Percentiles rank a stretch among this genome's conserved stretches.
phyloP scores from a whole-genome alignment of 768 basidiomycete genomes.

The Suillus tomentosus region DNA sequence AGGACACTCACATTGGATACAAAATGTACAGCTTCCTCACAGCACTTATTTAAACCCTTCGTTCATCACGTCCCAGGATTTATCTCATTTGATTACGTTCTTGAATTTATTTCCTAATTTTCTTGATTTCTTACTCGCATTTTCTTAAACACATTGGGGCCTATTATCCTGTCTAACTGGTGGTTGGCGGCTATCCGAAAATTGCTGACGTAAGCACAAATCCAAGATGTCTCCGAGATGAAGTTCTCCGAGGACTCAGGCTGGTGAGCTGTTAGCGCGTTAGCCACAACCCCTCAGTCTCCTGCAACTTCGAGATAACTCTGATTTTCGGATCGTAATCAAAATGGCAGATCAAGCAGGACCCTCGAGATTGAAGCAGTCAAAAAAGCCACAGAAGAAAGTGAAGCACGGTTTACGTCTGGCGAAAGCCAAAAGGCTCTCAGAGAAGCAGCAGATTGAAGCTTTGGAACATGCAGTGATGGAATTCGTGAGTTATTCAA shows the following conservation, averaged over 20 bases:
- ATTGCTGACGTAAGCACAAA: not conserved
- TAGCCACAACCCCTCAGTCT: not conserved
- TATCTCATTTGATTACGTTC: not conserved
- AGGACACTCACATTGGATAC: constrained; percentile 6
- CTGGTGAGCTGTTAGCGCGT: not conserved
- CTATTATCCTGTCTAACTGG: not conserved
- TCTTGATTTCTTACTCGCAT: not conserved
- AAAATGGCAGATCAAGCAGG: constrained; percentile 24
- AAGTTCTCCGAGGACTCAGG: not conserved
- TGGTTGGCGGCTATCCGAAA: not conserved
- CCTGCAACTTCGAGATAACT: not conserved
- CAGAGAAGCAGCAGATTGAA: constrained; percentile 53
- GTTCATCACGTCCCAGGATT: not conserved
- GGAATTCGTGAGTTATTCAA: constrained; percentile 46
- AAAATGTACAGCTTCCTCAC: constrained; percentile 8
- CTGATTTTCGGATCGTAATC: not conserved
- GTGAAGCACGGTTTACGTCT: constrained; percentile 17
- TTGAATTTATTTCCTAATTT: not conserved
- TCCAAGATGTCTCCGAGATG: no score
- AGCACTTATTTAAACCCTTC: not conserved
- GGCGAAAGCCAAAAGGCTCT: constrained; percentile 42
- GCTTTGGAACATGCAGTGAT: constrained; percentile 49
- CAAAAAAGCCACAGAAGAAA: constrained; percentile 16
- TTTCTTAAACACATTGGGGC: not conserved
- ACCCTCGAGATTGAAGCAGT: constrained; percentile 21